phyloP scores from a whole-genome alignment of 1,284 basidiomycete genomes.

The Lignosus rhinocerotis region DNA sequence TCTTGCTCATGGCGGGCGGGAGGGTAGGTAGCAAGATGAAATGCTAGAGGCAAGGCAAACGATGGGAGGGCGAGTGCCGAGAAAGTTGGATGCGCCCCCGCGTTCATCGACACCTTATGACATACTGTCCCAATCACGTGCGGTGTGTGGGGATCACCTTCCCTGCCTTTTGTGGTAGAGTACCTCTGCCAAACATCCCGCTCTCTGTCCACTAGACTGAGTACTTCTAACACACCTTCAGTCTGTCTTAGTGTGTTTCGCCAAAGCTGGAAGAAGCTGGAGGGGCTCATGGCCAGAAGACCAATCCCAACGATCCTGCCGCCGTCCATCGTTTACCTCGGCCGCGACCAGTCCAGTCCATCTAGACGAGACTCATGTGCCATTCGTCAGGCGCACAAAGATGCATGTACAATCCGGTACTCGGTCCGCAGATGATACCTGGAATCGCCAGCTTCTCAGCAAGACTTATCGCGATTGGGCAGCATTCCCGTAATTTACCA shows the following conservation, averaged over 20 bases:
- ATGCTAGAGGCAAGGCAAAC: constrained; percentile 1
- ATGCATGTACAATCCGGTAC: background rate
- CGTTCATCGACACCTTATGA: constrained; percentile 21
- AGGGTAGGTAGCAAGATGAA: background rate
- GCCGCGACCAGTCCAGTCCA: constrained; percentile 15
- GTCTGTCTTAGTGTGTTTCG: background rate
- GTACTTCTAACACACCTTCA: constrained; percentile 1
- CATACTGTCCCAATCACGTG: constrained; percentile 23
- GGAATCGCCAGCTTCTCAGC: background rate
- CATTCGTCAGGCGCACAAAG: background rate
- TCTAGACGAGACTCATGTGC: constrained; percentile 2
- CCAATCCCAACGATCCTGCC: background rate
- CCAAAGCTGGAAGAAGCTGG: constrained; percentile 12
- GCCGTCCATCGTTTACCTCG: background rate
- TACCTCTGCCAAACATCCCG: constrained; percentile 5
- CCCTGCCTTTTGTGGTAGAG: constrained; percentile 17
- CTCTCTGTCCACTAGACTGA: constrained; percentile 4
- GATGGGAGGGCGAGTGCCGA: constrained; percentile 16
- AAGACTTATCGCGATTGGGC: background rate
- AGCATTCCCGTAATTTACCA: too few species aligned
- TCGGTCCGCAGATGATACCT: background rate
- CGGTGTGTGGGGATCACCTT: constrained; percentile 9
- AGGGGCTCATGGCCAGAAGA: background rate
- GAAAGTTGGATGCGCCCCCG: constrained; percentile 19
- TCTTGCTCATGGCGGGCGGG: constrained; percentile 26